A percentile compares a stretch with the other conserved stretches of the same genome.
These are phyloP conservation scores for Dentipellis fragilis DNA, from an alignment of 768 basidiomycete species.

Conservation along the genomic window DNA sequence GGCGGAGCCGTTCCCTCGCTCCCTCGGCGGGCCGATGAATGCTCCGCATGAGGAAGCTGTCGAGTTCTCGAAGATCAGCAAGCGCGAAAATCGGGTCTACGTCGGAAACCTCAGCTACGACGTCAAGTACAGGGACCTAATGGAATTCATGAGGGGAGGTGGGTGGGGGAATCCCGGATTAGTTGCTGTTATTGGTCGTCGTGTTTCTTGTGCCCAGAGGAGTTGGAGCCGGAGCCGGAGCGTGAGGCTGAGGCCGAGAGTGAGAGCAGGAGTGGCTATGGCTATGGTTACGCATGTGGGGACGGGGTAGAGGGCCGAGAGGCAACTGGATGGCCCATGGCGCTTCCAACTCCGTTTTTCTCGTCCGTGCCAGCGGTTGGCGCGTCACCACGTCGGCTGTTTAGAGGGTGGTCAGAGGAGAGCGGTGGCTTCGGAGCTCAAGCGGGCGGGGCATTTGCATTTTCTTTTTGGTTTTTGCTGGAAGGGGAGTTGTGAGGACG, in stretches of 20 bases:
- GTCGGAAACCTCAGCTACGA: conserved; percentile 99
- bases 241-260: neutral
- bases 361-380: neutral
- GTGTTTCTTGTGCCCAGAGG: conserved; percentile 9
- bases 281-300: too few species aligned
- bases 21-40: conserved; percentile 83
- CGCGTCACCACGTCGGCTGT: neutral
- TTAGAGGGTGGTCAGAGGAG: neutral
- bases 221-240: neutral
- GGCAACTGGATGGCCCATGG: neutral
- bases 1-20: conserved; percentile 61
- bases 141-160: conserved; percentile 99
- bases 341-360: neutral
- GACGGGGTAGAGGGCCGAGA: neutral
- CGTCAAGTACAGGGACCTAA: conserved; percentile 96
- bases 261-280: neutral
- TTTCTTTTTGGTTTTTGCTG: conserved; percentile 29
- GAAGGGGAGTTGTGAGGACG: conserved; percentile 66
- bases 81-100: conserved; percentile 97
- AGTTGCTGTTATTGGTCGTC: conserved; percentile 30
- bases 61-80: conserved; percentile 92
- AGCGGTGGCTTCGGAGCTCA: neutral
- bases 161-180: conserved; percentile 71
- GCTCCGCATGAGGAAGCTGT: conserved; percentile 88
- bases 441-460: conserved; percentile 10